Evolutionary conservation across 2,329 filamentous ascomycete genomes (phyloP).

Genomic region (Exophiala aquamarina): DNA sequence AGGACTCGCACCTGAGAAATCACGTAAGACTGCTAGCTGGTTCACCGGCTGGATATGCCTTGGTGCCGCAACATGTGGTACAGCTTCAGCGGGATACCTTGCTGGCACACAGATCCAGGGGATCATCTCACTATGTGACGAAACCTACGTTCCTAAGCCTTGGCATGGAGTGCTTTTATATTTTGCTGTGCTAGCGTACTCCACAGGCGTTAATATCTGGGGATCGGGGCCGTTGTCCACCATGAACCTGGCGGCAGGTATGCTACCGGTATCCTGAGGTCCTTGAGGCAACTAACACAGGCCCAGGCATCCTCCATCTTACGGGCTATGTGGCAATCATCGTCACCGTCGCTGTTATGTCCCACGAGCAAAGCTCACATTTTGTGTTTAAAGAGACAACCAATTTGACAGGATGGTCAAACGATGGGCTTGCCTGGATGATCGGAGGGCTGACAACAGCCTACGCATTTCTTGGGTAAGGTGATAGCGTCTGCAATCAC

Average conservation of each 20-base stretch:
- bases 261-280: no score
- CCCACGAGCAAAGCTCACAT: slow-evolving; percentile 36
- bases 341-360: slow-evolving; percentile 41
- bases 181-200: slow-evolving; percentile 44
- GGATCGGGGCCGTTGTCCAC: slow-evolving; percentile 33
- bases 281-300: no score
- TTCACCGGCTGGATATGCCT: slow-evolving; percentile 35
- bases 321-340: slow-evolving; percentile 42
- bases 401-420: slow-evolving; percentile 42
- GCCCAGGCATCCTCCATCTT: slow-evolving; percentile 33
- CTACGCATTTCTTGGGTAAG: slow-evolving; percentile 21
- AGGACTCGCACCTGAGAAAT: slow-evolving; percentile 30
- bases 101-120: slow-evolving; percentile 34
- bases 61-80: slow-evolving; percentile 38
- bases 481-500: not conserved
- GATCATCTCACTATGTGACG: slow-evolving; percentile 35
- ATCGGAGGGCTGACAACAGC: slow-evolving; percentile 29
- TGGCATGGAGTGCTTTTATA: slow-evolving; percentile 52
- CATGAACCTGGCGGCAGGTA: slow-evolving; percentile 26
- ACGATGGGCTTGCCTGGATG: slow-evolving; percentile 26
- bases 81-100: slow-evolving; percentile 35
- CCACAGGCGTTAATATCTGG: slow-evolving; percentile 43
- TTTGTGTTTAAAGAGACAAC: slow-evolving; percentile 41
- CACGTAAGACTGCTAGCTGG: slow-evolving; percentile 7
- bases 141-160: slow-evolving; percentile 38